Evolutionary conservation across 768 basidiomycete genomes (phyloP).

Genomic region (Roridomyces roridus): DNA sequence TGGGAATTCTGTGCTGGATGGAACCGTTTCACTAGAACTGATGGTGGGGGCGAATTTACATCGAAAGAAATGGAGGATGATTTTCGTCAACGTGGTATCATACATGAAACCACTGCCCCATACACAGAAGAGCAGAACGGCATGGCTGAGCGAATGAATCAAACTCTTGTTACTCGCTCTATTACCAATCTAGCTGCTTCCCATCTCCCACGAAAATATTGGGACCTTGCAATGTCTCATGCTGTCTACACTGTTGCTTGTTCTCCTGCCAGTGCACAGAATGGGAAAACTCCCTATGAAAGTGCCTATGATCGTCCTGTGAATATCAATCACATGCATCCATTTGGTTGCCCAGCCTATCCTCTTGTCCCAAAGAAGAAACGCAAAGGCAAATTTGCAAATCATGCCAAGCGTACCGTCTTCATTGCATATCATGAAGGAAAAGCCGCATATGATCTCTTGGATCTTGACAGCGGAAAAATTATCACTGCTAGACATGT

Average conservation of each 20-base stretch:
- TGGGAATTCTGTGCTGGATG: constrained; percentile 1
- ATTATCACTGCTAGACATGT: background rate
- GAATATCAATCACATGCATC: constrained; percentile 18
- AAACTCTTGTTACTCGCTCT: constrained; percentile 17
- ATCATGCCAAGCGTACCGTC: background rate
- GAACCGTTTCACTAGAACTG: constrained; percentile 4
- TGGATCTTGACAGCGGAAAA: no score
- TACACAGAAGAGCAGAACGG: constrained; percentile 33
- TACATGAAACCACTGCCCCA: constrained; percentile 25
- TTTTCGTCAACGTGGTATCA: constrained; percentile 21
- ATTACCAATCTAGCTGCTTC: constrained; percentile 15
- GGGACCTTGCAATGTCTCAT: constrained; percentile 8
- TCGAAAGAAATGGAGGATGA: constrained; percentile 17
- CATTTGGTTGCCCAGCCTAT: constrained; percentile 30
- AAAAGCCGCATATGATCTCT: background rate
- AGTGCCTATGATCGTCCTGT: background rate
- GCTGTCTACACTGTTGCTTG: constrained; percentile 24
- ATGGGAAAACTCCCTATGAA: background rate
- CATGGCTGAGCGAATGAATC: constrained; percentile 28
- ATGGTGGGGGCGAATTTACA: constrained; percentile 32
- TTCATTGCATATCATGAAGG: background rate
- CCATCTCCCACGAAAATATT: constrained; percentile 14
- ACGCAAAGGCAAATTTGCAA: constrained; percentile 10
- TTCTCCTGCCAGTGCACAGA: background rate
- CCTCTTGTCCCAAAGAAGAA: constrained; percentile 26